These are phyloP conservation scores for Phallus indusiatus DNA, from an alignment of 768 basidiomycete genomes.

Conservation along the genomic window DNA sequence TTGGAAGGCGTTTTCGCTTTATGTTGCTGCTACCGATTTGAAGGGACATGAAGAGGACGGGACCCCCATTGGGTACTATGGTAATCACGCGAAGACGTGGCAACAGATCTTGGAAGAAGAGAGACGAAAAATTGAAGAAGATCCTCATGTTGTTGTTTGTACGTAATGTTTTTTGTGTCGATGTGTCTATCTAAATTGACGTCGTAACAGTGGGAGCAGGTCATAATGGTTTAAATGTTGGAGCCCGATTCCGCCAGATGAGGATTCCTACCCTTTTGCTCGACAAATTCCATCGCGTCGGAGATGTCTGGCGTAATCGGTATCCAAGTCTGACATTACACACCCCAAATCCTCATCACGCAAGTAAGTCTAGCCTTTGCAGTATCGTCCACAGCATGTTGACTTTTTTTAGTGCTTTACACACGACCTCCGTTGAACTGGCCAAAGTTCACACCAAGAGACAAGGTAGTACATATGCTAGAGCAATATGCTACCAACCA, in stretches of 20 bases:
- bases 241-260: slow-evolving; percentile 34
- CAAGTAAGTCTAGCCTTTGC: not conserved
- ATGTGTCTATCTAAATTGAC: not conserved
- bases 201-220: slow-evolving; percentile 30
- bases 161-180: not conserved
- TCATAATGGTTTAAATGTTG: slow-evolving; percentile 33
- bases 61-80: slow-evolving; percentile 10
- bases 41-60: slow-evolving; percentile 17
- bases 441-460: slow-evolving; percentile 32
- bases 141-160: slow-evolving; percentile 18
- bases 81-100: slow-evolving; percentile 14
- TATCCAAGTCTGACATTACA: slow-evolving; percentile 36
- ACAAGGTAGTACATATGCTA: slow-evolving; percentile 36
- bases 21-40: slow-evolving; percentile 14
- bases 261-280: slow-evolving; percentile 29
- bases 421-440: slow-evolving; percentile 29
- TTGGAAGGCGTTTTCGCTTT: slow-evolving; percentile 17
- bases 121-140: slow-evolving; percentile 11
- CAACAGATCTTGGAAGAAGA: slow-evolving; percentile 10
- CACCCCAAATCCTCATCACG: slow-evolving; percentile 16
- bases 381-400: not conserved
- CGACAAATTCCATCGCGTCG: slow-evolving; percentile 26
- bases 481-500: slow-evolving; percentile 32
- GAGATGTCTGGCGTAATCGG: slow-evolving; percentile 34
- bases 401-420: slow-evolving; percentile 26